Percentiles rank a stretch among this genome's conserved stretches.
Evolutionary conservation across 2,329 filamentous ascomycete genomes (phyloP).

Genomic region (Aspergillus pseudoviridinutans): DNA sequence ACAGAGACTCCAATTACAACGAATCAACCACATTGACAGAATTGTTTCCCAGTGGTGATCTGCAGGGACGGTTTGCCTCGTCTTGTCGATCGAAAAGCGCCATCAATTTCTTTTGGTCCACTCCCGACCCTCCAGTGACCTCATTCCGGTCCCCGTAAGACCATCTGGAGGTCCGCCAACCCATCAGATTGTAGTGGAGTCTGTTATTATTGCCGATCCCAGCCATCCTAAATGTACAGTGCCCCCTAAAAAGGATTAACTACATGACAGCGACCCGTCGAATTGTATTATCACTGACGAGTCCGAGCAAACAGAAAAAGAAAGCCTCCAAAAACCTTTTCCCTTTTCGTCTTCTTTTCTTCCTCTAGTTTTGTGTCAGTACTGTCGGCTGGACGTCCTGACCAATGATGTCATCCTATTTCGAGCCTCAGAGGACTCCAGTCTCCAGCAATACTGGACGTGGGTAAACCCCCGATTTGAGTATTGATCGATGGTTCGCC

Average conservation of each 20-base stretch:
- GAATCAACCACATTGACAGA: not conserved
- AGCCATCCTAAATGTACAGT: constrained; percentile 3
- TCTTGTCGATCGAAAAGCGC: constrained; percentile 4
- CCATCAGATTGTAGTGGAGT: constrained; percentile 10
- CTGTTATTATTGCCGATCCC: constrained; percentile 8
- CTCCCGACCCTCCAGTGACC: constrained; percentile 14
- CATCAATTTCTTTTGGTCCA: constrained; percentile 6
- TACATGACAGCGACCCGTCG: not conserved
- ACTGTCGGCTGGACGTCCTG: not conserved
- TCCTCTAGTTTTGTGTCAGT: not conserved
- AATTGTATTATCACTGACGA: not conserved
- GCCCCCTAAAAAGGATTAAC: not conserved
- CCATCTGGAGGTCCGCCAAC: constrained; percentile 9
- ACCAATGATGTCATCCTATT: not conserved
- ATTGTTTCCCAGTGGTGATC: constrained; percentile 2
- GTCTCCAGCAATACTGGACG: not conserved
- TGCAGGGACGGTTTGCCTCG: constrained; percentile 9
- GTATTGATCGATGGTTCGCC: not conserved
- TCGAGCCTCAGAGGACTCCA: not conserved
- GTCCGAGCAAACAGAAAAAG: not conserved
- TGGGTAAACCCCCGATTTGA: not conserved
- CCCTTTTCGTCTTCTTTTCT: not conserved
- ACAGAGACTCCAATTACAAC: not conserved
- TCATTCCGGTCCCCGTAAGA: constrained; percentile 12
- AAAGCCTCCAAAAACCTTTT: not conserved